Conservation (phyloP, 257 asterid genomes). For the Rauvolfia tetraphylla region DNA sequence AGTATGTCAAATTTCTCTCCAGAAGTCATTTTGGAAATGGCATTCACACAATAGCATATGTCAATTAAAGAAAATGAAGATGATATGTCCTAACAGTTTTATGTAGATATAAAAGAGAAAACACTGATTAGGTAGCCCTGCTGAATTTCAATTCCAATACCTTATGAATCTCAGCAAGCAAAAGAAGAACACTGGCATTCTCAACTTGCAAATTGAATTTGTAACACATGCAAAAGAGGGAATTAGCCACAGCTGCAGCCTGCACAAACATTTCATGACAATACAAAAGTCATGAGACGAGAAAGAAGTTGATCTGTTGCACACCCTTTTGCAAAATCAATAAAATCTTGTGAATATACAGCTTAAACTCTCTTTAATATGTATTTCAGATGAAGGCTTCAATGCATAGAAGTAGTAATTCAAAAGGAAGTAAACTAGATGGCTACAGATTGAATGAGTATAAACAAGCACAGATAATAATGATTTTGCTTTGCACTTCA, state of each 20-base stretch:
- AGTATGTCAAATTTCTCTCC: background rate
- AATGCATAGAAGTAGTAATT: background rate
- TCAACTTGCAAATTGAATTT: constrained; percentile 82
- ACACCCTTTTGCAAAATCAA: background rate
- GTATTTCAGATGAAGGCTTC: background rate
- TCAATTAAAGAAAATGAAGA: constrained; percentile 1
- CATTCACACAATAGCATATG: background rate
- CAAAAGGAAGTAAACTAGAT: background rate
- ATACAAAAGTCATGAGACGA: background rate
- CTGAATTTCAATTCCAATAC: constrained; percentile 29
- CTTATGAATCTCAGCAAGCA: constrained; percentile 98
- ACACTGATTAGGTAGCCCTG: background rate
- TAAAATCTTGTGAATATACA: background rate
- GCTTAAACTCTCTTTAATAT: background rate
- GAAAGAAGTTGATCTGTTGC: background rate
- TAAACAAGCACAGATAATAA: background rate
- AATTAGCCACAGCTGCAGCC: constrained; percentile 87
- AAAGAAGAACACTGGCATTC: constrained; percentile 84
- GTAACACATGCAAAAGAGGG: constrained; percentile 75
- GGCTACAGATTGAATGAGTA: background rate
- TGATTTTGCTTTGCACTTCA: background rate
- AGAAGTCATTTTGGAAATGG: background rate
- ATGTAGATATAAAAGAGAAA: background rate
- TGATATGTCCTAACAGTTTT: background rate
- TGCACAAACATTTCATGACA: constrained; percentile 43